Base-by-base conservation (phyloP, 495 filamentous ascomycete genomes). In the Neurospora sp. region DNA sequence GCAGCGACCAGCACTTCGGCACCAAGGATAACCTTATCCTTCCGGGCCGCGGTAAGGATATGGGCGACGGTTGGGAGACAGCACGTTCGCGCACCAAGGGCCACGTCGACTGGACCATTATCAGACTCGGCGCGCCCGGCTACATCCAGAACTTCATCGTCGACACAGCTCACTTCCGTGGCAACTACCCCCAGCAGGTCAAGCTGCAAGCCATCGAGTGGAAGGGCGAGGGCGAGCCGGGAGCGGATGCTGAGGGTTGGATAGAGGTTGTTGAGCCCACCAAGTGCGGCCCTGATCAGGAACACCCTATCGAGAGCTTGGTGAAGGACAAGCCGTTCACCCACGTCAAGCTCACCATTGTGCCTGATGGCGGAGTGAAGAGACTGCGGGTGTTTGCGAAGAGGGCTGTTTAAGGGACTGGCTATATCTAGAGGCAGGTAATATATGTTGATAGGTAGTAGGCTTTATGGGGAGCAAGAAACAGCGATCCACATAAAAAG, bases 21-120 rank as follows among this genome's bases (percentile, higher is more conserved):
- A 90, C 89, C 10, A 92, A 90, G 79, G 89, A 91, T 74, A 97
- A 98, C 80, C 81, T 97, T 66, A 87, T 97, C 16, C 84, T 97
- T 14, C 94, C 94, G 4, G 94, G 94, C 3, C 86, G 94, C 37
- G 94, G 94, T 8, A 89, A 91, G 79, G 91, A 98, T 81, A 97
- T 97, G 94, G 92, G 94, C 39, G 94, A 97, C 80, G 94, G 94
- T 4, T 98, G 94, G 94, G 94, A 98, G 83, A 98, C 94, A 12
- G 90, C 91, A 71, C 88, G 94, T 44, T 93, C 91, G 39, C 83
- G 94, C 35, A 89, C 86, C 31, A 89, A 89, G 76, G 91, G 88
- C 12, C 94, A 98, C 81, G 84, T 92, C 23, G 94, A 98, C 82
- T 97, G 94, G 94, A 87, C 90, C 11, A 90, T 97, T 74, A 86